Evolutionary conservation across 139 green algal genomes (phyloP).

Genomic region (Nannochloris sp.): DNA sequence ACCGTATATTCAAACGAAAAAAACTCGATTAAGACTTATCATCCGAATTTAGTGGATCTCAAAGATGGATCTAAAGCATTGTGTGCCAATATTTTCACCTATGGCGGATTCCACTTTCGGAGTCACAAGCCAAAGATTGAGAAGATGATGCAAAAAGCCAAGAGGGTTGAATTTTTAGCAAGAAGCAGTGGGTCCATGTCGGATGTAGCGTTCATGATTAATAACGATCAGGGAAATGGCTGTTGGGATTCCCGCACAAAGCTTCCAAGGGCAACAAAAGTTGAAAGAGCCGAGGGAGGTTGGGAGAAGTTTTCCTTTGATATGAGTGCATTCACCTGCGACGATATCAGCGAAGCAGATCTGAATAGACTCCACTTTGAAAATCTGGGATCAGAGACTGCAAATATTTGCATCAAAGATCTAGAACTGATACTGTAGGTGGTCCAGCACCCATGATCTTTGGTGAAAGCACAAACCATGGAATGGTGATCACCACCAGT

Average conservation of each 20-base stretch:
- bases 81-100: slow-evolving; percentile 14
- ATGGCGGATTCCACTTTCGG: slow-evolving; percentile 22
- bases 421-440: slow-evolving; percentile 6
- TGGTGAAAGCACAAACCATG: too few species aligned
- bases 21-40: slow-evolving; percentile 15
- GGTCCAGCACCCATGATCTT: background rate
- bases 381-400: slow-evolving; percentile 6
- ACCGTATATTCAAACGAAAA: slow-evolving; percentile 9
- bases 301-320: slow-evolving; percentile 7
- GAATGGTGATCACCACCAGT: too few species aligned
- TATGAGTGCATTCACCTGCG: background rate
- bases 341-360: background rate
- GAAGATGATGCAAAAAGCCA: background rate
- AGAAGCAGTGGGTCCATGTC: background rate
- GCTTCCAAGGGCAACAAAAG: background rate
- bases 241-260: background rate
- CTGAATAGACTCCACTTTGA: slow-evolving; percentile 19
- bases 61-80: slow-evolving; percentile 8
- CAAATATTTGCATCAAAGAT: slow-evolving; percentile 16
- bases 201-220: slow-evolving; percentile 8
- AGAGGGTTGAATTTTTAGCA: slow-evolving; percentile 21
- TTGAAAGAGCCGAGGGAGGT: slow-evolving; percentile 5
- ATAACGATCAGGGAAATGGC: slow-evolving; percentile 3
- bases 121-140: slow-evolving; percentile 1
- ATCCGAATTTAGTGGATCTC: background rate